phyloP scores from a whole-genome alignment of 2,329 filamentous ascomycete genomes.

The Furcasterigmium furcatum region DNA sequence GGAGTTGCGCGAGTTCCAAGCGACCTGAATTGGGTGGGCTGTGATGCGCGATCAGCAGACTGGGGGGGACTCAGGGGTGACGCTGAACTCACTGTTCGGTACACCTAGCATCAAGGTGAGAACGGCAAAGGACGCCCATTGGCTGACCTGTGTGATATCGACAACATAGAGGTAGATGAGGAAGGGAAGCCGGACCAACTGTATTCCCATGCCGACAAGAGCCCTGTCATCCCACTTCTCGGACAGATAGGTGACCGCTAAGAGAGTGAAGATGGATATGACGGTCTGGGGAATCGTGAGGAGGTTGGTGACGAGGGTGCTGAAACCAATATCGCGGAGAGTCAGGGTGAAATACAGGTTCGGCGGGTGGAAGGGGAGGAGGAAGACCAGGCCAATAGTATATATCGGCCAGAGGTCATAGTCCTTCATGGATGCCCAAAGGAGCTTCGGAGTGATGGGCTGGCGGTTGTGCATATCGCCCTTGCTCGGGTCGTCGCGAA shows the following conservation, averaged over 20 bases:
- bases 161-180: slow-evolving; percentile 44
- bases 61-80: too few species aligned
- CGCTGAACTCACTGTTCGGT: slow-evolving; percentile 23
- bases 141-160: slow-evolving; percentile 19
- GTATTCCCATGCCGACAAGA: slow-evolving; percentile 37
- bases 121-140: slow-evolving; percentile 29
- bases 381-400: slow-evolving; percentile 47
- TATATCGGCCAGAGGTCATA: slow-evolving; percentile 48
- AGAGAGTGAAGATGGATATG: slow-evolving; percentile 18
- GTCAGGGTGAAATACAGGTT: slow-evolving; percentile 57
- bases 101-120: slow-evolving; percentile 28
- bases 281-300: slow-evolving; percentile 55
- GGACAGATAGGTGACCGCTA: slow-evolving; percentile 39
- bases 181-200: slow-evolving; percentile 60
- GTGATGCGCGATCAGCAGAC: too few species aligned
- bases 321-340: slow-evolving; percentile 53
- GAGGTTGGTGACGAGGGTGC: slow-evolving; percentile 59
- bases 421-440: slow-evolving; percentile 51
- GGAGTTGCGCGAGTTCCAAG: slow-evolving; percentile 51
- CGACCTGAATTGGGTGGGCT: slow-evolving; percentile 44
- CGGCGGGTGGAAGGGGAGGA: slow-evolving; percentile 48
- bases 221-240: slow-evolving; percentile 47
- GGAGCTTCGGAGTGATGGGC: slow-evolving; percentile 43
- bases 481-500: too few species aligned
- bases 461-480: slow-evolving; percentile 63